These are phyloP conservation scores for Rosa lucieae DNA, from an alignment of 306 rosid genomes.

Conservation along the genomic window DNA sequence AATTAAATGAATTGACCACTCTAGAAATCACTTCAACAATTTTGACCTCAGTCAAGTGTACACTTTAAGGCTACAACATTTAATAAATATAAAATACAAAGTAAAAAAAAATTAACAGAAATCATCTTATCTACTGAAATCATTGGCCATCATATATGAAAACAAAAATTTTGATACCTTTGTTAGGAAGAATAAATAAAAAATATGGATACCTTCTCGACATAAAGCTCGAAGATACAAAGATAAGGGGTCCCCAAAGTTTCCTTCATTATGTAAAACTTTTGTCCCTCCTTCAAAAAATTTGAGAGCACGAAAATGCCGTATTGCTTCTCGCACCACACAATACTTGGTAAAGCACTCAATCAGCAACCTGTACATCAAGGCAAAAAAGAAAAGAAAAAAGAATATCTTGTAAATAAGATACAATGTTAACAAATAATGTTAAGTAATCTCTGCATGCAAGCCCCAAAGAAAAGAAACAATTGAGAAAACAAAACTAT, in stretches of 20 bases:
- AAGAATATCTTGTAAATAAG: not conserved
- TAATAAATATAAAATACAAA: not conserved
- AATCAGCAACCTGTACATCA: constrained; percentile 72
- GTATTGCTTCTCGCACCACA: constrained; percentile 82
- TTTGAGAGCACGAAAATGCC: constrained; percentile 92
- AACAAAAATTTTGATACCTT: not conserved
- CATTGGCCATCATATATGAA: not conserved
- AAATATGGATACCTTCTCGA: constrained; percentile 68
- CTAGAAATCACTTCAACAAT: not conserved
- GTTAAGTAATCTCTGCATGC: not conserved
- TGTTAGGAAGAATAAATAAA: constrained; percentile 9
- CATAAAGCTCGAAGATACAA: constrained; percentile 93
- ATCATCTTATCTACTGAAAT: not conserved
- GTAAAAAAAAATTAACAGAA: not conserved
- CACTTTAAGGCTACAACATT: not conserved
- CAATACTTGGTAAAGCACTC: constrained; percentile 98
- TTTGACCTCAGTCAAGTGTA: not conserved
- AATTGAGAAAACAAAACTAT: not conserved
- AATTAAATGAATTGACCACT: not conserved
- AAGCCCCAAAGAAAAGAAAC: not conserved
- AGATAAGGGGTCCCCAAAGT: constrained; percentile 89
- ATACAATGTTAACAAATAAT: not conserved
- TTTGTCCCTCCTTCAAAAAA: constrained; percentile 66
- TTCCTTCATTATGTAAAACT: constrained; percentile 75
- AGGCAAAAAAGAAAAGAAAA: not conserved